These are phyloP conservation scores for Paramyrothecium sp. DNA, from an alignment of 2,329 filamentous ascomycete genomes.

Conservation along the genomic window DNA sequence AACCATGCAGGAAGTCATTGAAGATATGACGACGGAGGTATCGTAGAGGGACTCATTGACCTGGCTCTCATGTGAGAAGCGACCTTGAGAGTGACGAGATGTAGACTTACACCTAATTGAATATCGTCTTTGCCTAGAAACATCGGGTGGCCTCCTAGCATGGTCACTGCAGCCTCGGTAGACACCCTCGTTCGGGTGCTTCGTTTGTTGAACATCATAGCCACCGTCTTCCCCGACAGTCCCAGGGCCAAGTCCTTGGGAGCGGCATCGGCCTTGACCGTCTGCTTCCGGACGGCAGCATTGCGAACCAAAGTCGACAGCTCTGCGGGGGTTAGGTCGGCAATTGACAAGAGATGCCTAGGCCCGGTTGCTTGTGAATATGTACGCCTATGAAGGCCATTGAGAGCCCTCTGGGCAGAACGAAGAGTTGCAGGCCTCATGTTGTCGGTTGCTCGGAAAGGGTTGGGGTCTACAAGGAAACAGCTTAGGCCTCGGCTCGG, in stretches of 20 bases:
- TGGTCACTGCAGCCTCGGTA: conserved; percentile 85
- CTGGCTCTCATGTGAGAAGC: conserved; percentile 32
- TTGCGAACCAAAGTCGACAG: conserved; percentile 80
- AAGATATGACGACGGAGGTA: conserved; percentile 89
- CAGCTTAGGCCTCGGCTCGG: too few relatives aligned
- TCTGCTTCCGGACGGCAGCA: conserved; percentile 72
- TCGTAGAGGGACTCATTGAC: conserved; percentile 95
- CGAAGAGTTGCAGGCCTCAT: conserved; percentile 16
- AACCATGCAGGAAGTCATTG: conserved; percentile 82
- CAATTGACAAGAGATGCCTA: conserved; percentile 89
- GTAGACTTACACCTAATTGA: conserved; percentile 71
- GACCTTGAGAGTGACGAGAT: not conserved
- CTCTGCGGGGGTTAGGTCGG: conserved; percentile 77
- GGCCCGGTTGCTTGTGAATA: conserved; percentile 48
- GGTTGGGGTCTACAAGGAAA: not conserved
- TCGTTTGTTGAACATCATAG: conserved; percentile 96
- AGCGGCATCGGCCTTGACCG: conserved; percentile 64
- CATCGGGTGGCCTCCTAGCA: conserved; percentile 92
- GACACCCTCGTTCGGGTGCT: conserved; percentile 92
- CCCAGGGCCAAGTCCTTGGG: conserved; percentile 58
- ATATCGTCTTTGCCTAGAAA: conserved; percentile 96
- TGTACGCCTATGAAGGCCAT: conserved; percentile 37
- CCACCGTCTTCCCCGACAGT: conserved; percentile 76
- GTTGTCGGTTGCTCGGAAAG: not conserved
- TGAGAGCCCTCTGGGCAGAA: conserved; percentile 29